Conservation (phyloP, 345 rosid species). For the Sapria himalayana region DNA sequence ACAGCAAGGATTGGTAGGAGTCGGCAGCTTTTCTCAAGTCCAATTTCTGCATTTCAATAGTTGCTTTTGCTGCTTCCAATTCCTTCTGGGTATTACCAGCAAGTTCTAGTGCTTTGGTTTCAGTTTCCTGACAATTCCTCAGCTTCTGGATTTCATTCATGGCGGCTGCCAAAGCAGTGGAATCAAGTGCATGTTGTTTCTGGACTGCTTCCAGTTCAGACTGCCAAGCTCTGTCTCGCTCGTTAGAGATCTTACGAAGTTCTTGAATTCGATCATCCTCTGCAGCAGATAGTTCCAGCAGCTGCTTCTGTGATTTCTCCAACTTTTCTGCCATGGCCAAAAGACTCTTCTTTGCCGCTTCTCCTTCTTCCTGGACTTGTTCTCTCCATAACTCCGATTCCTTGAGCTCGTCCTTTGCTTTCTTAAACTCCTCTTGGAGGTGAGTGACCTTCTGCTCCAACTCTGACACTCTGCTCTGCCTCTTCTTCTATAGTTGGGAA, state of each 20-base stretch:
- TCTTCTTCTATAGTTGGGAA: constrained; percentile 33
- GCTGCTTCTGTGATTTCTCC: constrained; percentile 43
- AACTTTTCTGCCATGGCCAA: constrained; percentile 32
- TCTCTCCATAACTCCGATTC: constrained; percentile 53
- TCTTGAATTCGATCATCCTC: constrained; percentile 68
- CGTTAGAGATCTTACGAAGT: constrained; percentile 67
- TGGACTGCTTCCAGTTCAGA: constrained; percentile 93
- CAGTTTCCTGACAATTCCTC: constrained; percentile 45
- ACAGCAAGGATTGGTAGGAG: constrained; percentile 27
- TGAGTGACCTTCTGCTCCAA: constrained; percentile 47
- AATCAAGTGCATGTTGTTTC: constrained; percentile 65
- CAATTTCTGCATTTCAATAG: constrained; percentile 35
- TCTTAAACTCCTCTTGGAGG: constrained; percentile 72
- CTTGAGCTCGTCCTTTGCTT: constrained; percentile 47
- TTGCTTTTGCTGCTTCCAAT: constrained; percentile 38
- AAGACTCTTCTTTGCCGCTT: constrained; percentile 53
- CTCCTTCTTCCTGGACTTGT: constrained; percentile 53
- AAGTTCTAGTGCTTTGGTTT: constrained; percentile 46
- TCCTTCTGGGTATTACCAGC: constrained; percentile 36
- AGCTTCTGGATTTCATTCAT: constrained; percentile 84
- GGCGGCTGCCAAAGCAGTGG: constrained; percentile 55
- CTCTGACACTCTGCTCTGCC: constrained; percentile 29
- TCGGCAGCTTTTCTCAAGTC: constrained; percentile 42
- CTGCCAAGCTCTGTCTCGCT: constrained; percentile 82
- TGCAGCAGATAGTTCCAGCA: constrained; percentile 49